Evolutionary conservation across 176 grass and related monocot genomes (phyloP).

Genomic region (Aegilops speltoides): DNA sequence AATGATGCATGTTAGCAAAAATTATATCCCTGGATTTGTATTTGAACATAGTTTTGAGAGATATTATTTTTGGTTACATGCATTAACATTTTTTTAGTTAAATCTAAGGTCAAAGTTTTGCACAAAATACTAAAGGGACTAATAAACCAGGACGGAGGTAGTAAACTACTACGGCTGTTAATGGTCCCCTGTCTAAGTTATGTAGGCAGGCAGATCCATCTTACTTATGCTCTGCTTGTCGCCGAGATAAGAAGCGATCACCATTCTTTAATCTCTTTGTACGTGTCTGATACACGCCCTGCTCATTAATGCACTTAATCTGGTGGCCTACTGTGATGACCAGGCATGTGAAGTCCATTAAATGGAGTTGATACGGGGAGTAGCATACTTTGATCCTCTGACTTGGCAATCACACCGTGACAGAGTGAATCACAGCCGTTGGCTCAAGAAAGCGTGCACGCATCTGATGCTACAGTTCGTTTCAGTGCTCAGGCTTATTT

Average conservation of each 20-base stretch:
- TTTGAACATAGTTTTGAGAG: too few species aligned
- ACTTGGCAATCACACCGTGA: background rate
- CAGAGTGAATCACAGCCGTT: background rate
- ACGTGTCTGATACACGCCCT: background rate
- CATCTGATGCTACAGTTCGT: background rate
- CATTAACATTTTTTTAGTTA: too few species aligned
- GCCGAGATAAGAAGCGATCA: background rate
- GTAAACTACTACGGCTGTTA: background rate
- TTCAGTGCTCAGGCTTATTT: background rate
- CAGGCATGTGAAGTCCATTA: constrained; percentile 8
- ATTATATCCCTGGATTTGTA: too few species aligned
- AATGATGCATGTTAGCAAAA: too few species aligned
- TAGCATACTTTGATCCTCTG: background rate
- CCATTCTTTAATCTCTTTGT: background rate
- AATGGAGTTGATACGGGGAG: background rate
- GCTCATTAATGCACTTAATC: background rate
- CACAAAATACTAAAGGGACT: too few species aligned
- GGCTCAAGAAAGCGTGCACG: background rate
- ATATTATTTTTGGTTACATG: too few species aligned
- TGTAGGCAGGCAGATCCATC: background rate
- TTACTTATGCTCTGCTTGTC: background rate
- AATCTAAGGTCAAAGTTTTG: too few species aligned
- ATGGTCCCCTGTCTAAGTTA: too few species aligned
- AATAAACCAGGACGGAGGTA: too few species aligned
- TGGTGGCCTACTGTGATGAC: background rate